Base-by-base conservation (phyloP, 257 asterid genomes). In the Solanum neorickii region DNA sequence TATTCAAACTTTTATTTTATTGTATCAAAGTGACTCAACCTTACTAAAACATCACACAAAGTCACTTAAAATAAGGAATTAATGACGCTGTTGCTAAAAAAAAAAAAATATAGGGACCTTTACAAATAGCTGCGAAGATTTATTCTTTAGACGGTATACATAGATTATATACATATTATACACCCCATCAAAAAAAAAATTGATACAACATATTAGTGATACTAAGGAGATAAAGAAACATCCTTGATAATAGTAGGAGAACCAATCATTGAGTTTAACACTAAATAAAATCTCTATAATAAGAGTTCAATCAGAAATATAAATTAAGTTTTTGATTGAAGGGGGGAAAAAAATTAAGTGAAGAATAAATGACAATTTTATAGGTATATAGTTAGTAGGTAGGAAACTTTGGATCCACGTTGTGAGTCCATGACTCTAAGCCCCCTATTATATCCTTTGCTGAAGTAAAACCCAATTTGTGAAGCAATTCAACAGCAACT, bases 361-460 rank as follows among this genome's bases (percentile, higher is more conserved):
- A 49, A 33, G 44, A 29, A 18, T 29, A 16, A 41, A 27, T 46
- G 84, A 46, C 66, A 78, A 14, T 29, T 15, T 82, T 18, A 20
- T 29, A 49, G 66, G 66, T 29, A 13, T 47, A 31, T 29, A 80
- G 39, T 87, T 83, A 96, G 91, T 96, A 96, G 4, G 92, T 92
- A 14, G 98, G 98, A 90, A 95, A 95, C 11, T 87, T 85, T 0
- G 96, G 93, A 65, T 93, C 96, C 62, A 94, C 95, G 46, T 94
- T 94, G 39, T 42, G 91, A 60, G 95, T 88, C 98, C 98, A 94
- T 2, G 97, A 89, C 87, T 93, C 96, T 9, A 96, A 91, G 74
- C 97, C 97, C 11, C 97, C 98, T 13, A 95, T 87, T 82, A 94
- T 93, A 90, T 95, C 98, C 91, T 95, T 93, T 41, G 93, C 93